phyloP scores from a whole-genome alignment of 306 rosid species.

The Vicia sativa region DNA sequence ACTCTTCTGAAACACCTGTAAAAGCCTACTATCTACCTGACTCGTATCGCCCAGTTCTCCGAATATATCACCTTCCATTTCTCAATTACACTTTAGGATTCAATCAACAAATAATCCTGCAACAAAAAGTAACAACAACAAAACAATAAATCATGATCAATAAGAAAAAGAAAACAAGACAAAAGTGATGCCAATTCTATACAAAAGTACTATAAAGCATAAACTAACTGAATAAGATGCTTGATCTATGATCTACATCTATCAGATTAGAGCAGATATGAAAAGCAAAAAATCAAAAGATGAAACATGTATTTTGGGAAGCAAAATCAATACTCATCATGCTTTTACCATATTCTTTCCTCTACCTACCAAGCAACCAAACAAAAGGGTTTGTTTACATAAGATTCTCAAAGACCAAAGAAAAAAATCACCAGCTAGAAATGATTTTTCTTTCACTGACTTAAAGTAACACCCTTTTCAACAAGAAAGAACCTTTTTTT shows the following conservation, averaged over 20 bases:
- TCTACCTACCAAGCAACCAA: slow-evolving; percentile 54
- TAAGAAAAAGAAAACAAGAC: slow-evolving; percentile 23
- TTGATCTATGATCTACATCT: slow-evolving; percentile 19
- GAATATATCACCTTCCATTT: slow-evolving; percentile 78
- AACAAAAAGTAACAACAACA: slow-evolving; percentile 3
- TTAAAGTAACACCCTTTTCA: slow-evolving; percentile 53
- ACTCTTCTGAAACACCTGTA: slow-evolving; percentile 79
- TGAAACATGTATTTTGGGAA: slow-evolving; percentile 35
- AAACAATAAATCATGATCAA: slow-evolving; percentile 7
- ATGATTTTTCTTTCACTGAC: slow-evolving; percentile 32
- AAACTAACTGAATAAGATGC: slow-evolving; percentile 22
- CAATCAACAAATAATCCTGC: slow-evolving; percentile 52
- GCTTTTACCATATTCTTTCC: slow-evolving; percentile 42
- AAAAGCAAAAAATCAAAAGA: slow-evolving; percentile 33
- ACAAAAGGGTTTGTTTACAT: slow-evolving; percentile 44
- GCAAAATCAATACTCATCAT: slow-evolving; percentile 18
- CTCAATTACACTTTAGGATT: slow-evolving; percentile 38
- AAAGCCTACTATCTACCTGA: slow-evolving; percentile 66
- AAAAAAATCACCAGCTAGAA: slow-evolving; percentile 32
- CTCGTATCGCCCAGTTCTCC: slow-evolving; percentile 60
- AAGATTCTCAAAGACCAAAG: slow-evolving; percentile 40
- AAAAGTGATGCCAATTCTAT: neutral
- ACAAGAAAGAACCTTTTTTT: slow-evolving; percentile 45
- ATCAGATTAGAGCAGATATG: slow-evolving; percentile 38
- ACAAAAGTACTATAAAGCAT: slow-evolving; percentile 9